Conservation (phyloP, 768 basidiomycete species). For the Scleroderma bovista region DNA sequence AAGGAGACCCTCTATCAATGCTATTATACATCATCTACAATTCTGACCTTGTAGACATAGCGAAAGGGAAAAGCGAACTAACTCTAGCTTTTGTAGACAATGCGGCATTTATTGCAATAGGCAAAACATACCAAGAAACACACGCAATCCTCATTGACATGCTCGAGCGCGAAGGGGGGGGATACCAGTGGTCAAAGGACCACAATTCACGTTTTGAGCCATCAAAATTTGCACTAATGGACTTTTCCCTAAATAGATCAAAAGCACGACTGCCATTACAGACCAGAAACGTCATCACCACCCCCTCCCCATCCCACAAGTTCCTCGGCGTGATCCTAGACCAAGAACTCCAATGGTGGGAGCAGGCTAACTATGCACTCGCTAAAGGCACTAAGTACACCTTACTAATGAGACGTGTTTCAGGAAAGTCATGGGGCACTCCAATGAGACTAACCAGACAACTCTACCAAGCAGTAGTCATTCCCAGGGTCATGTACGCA, state of each 20-base stretch:
- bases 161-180: slow-evolving; percentile 15
- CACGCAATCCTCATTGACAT: slow-evolving; percentile 18
- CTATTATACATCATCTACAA: slow-evolving; percentile 31
- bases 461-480: background rate
- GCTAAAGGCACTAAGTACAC: background rate
- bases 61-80: slow-evolving; percentile 5
- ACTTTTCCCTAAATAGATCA: slow-evolving; percentile 4
- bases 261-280: background rate
- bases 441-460: background rate
- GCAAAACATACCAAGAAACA: slow-evolving; percentile 15
- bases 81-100: slow-evolving; percentile 30
- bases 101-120: slow-evolving; percentile 19
- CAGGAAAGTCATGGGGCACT: background rate
- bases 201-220: slow-evolving; percentile 23
- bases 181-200: slow-evolving; percentile 8
- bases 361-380: background rate
- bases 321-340: slow-evolving; percentile 8
- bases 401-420: background rate
- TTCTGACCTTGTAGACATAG: slow-evolving; percentile 9
- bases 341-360: slow-evolving; percentile 1
- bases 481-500: slow-evolving; percentile 10
- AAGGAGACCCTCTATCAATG: slow-evolving; percentile 30
- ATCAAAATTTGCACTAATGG: slow-evolving; percentile 15
- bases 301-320: background rate
- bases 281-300: background rate